These are phyloP conservation scores for Lyophyllum shimeji DNA, from an alignment of 768 basidiomycete genomes.

Conservation along the genomic window DNA sequence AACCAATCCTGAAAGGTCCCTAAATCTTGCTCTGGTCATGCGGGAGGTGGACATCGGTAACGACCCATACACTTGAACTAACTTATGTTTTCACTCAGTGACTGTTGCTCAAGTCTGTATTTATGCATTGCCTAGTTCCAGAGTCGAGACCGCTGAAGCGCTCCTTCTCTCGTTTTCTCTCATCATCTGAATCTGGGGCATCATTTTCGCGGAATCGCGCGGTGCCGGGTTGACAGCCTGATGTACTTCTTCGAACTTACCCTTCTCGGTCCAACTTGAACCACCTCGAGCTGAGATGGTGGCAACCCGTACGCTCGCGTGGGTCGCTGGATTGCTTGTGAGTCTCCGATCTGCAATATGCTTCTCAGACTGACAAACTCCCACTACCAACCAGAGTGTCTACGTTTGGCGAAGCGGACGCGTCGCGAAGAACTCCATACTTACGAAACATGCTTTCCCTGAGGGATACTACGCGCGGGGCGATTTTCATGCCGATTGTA, in stretches of 20 bases:
- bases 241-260: background rate
- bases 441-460: slow-evolving; percentile 45
- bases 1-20: background rate
- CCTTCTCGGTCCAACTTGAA: background rate
- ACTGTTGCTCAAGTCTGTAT: too few relatives aligned
- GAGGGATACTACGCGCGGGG: slow-evolving; percentile 51
- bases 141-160: too few relatives aligned
- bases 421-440: slow-evolving; percentile 38
- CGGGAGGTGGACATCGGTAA: too few relatives aligned
- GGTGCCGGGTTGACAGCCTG: too few relatives aligned
- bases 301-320: slow-evolving; percentile 18
- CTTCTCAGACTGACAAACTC: background rate
- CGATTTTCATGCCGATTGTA: slow-evolving; percentile 46
- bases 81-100: too few relatives aligned
- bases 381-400: slow-evolving; percentile 31
- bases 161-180: too few relatives aligned
- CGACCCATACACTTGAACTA: too few relatives aligned
- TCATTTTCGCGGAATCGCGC: background rate
- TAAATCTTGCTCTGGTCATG: too few relatives aligned
- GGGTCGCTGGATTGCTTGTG: slow-evolving; percentile 15
- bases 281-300: slow-evolving; percentile 9
- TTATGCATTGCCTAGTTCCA: too few relatives aligned
- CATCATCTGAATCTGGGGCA: too few relatives aligned
- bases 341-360: background rate
- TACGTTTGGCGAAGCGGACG: slow-evolving; percentile 45